These are phyloP conservation scores for Arabidopsis lyrata DNA, from an alignment of 441 rosid genomes.

Conservation along the genomic window DNA sequence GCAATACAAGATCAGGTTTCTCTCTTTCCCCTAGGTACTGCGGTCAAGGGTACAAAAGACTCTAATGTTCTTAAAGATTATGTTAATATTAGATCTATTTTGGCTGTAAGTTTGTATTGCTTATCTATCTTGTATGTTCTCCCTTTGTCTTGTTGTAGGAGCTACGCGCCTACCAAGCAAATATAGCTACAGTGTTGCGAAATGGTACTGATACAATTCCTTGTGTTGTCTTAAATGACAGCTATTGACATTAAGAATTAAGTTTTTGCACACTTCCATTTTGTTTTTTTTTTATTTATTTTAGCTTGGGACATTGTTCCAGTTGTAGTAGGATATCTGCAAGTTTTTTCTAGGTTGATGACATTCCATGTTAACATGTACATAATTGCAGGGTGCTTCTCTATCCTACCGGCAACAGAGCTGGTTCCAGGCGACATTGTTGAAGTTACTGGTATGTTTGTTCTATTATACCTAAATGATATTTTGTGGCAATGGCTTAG, in stretches of 20 bases:
- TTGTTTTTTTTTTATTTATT: background rate
- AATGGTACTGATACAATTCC: slow-evolving; percentile 64
- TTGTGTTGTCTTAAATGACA: slow-evolving; percentile 12
- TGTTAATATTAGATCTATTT: slow-evolving; percentile 2
- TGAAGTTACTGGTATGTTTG: slow-evolving; percentile 82
- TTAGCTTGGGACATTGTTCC: background rate
- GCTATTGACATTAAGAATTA: background rate
- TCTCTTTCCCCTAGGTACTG: slow-evolving; percentile 3
- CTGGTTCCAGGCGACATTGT: slow-evolving; percentile 98
- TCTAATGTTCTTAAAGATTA: slow-evolving; percentile 10
- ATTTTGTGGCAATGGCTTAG: slow-evolving; percentile 25
- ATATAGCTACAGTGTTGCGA: slow-evolving; percentile 87
- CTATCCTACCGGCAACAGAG: slow-evolving; percentile 94
- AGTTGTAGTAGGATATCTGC: slow-evolving; percentile 15
- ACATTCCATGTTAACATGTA: slow-evolving; percentile 28
- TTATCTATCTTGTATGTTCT: slow-evolving; percentile 24
- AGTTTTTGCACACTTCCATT: background rate
- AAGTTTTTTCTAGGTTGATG: slow-evolving; percentile 26
- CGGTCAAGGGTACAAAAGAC: slow-evolving; percentile 3
- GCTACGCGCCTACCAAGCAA: slow-evolving; percentile 98
- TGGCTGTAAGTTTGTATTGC: slow-evolving; percentile 18
- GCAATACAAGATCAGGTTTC: slow-evolving; percentile 22
- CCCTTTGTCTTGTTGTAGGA: slow-evolving; percentile 63
- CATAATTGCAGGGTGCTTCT: slow-evolving; percentile 82
- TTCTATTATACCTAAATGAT: slow-evolving; percentile 15